Evolutionary conservation across 192 early-diverging fungal species (phyloP).

Genomic region (Diversispora epigaea): DNA sequence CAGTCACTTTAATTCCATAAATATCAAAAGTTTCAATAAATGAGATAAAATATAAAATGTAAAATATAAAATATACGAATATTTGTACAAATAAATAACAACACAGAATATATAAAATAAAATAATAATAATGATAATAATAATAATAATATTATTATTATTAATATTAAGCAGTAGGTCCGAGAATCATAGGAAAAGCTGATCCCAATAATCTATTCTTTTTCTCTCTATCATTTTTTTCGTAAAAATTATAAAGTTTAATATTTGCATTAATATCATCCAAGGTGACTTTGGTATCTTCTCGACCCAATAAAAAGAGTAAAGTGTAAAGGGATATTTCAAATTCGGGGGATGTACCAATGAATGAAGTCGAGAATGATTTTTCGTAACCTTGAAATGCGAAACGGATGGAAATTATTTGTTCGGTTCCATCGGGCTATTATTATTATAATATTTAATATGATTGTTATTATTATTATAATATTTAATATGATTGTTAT

Average conservation of each 20-base stretch:
- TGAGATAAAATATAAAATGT: no score
- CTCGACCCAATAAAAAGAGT: neutral
- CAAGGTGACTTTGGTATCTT: slow-evolving; percentile 1
- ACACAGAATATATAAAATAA: no score
- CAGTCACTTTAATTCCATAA: no score
- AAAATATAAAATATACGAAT: no score
- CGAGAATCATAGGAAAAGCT: slow-evolving; percentile 17
- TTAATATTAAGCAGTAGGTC: no score
- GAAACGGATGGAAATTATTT: slow-evolving; percentile 21
- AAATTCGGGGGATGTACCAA: slow-evolving; percentile 34
- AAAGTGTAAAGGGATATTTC: slow-evolving; percentile 27
- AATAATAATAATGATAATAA: no score
- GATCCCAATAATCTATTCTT: slow-evolving; percentile 9
- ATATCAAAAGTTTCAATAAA: no score
- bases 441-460: neutral
- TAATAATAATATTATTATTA: no score
- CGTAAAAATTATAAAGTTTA: slow-evolving; percentile 11
- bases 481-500: no score
- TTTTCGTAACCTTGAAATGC: slow-evolving; percentile 10
- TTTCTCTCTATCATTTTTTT: neutral
- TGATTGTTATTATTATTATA: no score
- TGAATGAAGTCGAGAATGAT: slow-evolving; percentile 23
- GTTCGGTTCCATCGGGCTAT: slow-evolving; percentile 9
- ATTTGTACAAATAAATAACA: no score
- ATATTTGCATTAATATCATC: slow-evolving; percentile 21